Evolutionary conservation across 2,329 filamentous ascomycete genomes (phyloP), one percentile per base, ranked within the genome.

Genomic region (Fusarium sp.): DNA sequence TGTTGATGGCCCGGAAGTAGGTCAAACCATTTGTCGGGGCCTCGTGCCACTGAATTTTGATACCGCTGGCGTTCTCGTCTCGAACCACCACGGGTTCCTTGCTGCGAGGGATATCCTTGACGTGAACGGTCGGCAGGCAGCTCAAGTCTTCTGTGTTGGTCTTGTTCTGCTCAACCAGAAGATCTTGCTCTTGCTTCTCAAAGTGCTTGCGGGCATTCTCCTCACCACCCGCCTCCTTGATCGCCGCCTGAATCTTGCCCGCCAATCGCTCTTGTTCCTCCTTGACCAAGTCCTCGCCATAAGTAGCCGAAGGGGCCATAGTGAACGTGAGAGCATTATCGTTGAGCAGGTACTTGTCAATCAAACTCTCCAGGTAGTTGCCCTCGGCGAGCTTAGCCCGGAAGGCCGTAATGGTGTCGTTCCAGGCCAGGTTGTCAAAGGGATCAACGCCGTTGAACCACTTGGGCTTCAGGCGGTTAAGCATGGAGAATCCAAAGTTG

Each of bases 361-460:
- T 83, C 57, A 99, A 81, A 1, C 88, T 84, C 77, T 98, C 94
- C 4, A 99, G 84, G 75, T 98, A 98, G 33, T 88, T 87, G 2
- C 90, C 91, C 76, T 92, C 83, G 1, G 89, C 89, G 71, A 95
- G 90, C 74, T 89, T 88, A 1, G 85, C 81, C 80, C 97, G 91
- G 81, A 99, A 99, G 6, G 89, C 89, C 25, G 90, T 83, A 4
- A 98, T 90, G 0, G 93, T 93, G 44, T 96, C 91, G 73, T 97
- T 96, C 93, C 94, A 98, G 2, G 93, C 91, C 34, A 99, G 83
- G 11, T 93, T 90, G 70, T 97, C 90, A 79, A 98, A 96, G 0
- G 96, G 95, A 77, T 98, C 93, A 4, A 93, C 89, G 5, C 95
- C 96, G 62, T 96, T 96, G 80, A 99, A 98, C 96, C 96, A 99